Base-by-base conservation (phyloP, 345 rosid species). In the Xanthoceras sorbifolium region DNA sequence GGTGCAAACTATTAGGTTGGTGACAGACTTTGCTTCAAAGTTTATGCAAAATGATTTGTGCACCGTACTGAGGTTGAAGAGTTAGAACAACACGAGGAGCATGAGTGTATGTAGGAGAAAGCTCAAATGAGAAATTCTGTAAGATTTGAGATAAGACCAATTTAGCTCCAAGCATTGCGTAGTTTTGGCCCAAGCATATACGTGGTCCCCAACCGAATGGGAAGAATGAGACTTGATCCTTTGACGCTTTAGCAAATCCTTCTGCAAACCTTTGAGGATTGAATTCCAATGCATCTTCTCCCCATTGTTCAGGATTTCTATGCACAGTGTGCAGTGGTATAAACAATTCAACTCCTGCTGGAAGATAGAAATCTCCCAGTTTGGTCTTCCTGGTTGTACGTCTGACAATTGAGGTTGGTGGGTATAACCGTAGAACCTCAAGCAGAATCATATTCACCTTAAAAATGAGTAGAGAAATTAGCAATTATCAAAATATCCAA, bases 141-240 rank as follows among this genome's bases (percentile, higher is more conserved):
- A 87, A 78, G 26, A 85, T 73, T 32, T 81, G 74, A 2, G 85
- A 80, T 0, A 87, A 28, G 0, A 86, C 80, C 64, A 87, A 28
- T 78, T 91, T 91, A 28, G 92, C 90, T 71, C 88, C 93, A 69
- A 88, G 44, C 63, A 90, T 40, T 50, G 93, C 87, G n/a, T 89
- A 85, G 70, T 84, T 91, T 82, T 87, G 91, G 34, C 93, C 93
- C 0, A 91, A 83, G 81, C 97, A 91, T 31, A 85, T 88, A 46
- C 92, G 81, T 0, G 88, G 86, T 69, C 93, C 79, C 87, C 91
- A 70, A 34, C 93, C 90, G 64, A 90, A 88, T 12, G 97, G 93
- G 11, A 88, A 85, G 65, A 86, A 90, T 2, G 85, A 87, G 26
- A 77, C 78, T 14, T 82, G 91, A 28, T 87, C 87, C 84, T 88